A percentile compares a stretch with the other conserved stretches of the same genome.
phyloP scores from a whole-genome alignment of 768 basidiomycete species.

The Rhodotorula graminis region DNA sequence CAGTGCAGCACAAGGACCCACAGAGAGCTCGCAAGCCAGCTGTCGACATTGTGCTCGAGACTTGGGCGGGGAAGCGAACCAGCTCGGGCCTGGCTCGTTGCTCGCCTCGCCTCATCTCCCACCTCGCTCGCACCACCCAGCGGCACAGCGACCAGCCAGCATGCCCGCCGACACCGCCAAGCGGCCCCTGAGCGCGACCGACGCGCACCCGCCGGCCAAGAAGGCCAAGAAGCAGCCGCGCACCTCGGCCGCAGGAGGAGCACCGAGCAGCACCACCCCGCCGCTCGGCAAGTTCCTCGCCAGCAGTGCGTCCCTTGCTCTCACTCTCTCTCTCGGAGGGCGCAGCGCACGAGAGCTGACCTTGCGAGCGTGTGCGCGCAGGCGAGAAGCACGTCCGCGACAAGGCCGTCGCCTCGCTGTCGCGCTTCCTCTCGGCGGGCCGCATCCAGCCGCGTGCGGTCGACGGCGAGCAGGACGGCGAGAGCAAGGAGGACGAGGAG shows the following conservation, averaged over 20 bases:
- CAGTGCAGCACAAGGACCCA: no score
- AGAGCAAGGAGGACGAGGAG: conserved; percentile 17
- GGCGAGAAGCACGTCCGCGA: conserved; percentile 83
- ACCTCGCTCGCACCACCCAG: no score
- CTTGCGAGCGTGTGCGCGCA: neutral
- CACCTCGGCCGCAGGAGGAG: no score
- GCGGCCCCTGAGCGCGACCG: neutral
- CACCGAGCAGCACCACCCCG: conserved; percentile 45
- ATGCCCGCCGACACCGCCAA: neutral
- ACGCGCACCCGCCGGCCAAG: neutral
- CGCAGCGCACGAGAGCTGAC: conserved; percentile 1
- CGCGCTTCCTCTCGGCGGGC: conserved; percentile 64
- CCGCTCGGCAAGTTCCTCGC: conserved; percentile 88
- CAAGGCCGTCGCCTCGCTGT: conserved; percentile 75
- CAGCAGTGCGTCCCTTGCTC: conserved; percentile 54
- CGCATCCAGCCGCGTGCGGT: conserved; percentile 13
- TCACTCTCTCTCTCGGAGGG: neutral
- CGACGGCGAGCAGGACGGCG: conserved; percentile 1
- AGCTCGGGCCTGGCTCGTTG: neutral
- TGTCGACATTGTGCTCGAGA: no score
- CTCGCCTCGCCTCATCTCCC: no score
- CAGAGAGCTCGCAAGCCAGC: no score
- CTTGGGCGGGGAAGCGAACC: no score
- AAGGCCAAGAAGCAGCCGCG: neutral
- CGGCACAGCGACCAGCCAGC: no score